These are phyloP conservation scores for Leishmania aethiopica DNA, from an alignment of 208 protist species.

Conservation along the genomic window DNA sequence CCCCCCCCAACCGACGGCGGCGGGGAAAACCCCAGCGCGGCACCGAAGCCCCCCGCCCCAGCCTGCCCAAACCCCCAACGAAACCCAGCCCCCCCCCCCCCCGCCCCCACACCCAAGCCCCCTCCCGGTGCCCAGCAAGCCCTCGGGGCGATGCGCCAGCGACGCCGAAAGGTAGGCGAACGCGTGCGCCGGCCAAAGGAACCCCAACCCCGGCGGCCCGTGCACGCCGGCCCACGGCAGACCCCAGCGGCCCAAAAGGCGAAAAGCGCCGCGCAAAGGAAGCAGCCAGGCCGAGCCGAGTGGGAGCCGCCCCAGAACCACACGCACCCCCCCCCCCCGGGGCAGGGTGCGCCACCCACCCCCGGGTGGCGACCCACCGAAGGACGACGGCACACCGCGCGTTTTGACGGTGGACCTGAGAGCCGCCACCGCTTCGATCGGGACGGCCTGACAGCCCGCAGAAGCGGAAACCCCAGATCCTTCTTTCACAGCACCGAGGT, in stretches of 20 bases:
- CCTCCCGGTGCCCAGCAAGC: too few species aligned
- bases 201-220: too few species aligned
- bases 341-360: background rate
- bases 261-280: too few species aligned
- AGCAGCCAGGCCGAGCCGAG: background rate
- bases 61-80: background rate
- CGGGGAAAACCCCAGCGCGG: background rate
- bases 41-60: background rate
- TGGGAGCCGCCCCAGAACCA: background rate
- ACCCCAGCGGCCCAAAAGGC: too few species aligned
- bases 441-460: background rate
- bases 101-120: too few species aligned
- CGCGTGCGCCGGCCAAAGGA: too few species aligned
- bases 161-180: too few species aligned
- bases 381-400: conserved; percentile 2
- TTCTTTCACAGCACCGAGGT: conserved; percentile 17
- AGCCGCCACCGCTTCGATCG: background rate
- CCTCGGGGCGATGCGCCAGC: too few species aligned
- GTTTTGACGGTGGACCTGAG: conserved; percentile 1
- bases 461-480: background rate
- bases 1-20: background rate
- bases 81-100: background rate
- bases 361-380: background rate
- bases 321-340: background rate
- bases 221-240: too few species aligned